A percentile compares a stretch with the other conserved stretches of the same genome.
Conservation (phyloP, 345 rosid genomes). For the Eucalyptus albens region DNA sequence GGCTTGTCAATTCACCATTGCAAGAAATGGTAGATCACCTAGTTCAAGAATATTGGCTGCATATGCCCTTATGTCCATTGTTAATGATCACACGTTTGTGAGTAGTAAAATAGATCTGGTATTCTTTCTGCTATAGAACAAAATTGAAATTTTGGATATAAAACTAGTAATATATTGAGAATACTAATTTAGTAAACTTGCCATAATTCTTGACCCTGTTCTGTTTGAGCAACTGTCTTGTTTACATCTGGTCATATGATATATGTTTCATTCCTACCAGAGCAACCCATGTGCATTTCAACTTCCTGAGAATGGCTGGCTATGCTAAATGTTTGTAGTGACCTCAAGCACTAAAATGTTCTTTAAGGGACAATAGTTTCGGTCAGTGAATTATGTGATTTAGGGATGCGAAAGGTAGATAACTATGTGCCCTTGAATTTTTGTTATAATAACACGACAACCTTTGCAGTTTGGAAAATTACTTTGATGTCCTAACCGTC, state of each 20-base stretch:
- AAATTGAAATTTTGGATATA: neutral
- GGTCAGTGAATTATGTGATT: neutral
- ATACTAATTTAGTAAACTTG: neutral
- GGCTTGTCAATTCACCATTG: neutral
- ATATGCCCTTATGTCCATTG: neutral
- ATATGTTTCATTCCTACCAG: neutral
- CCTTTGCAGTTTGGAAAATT: neutral
- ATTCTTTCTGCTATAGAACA: neutral
- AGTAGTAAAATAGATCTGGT: neutral
- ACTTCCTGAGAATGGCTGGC: neutral
- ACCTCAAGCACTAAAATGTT: neutral
- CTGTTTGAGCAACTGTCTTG: neutral
- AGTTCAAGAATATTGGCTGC: neutral
- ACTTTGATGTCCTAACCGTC: neutral
- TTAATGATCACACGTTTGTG: neutral
- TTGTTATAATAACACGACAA: neutral
- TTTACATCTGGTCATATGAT: neutral
- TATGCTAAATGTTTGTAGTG: neutral
- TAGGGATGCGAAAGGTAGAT: neutral
- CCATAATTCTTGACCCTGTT: neutral
- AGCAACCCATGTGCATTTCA: neutral
- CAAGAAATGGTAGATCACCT: neutral
- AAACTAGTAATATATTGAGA: neutral
- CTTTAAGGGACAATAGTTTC: neutral
- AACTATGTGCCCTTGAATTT: neutral